phyloP scores from a whole-genome alignment of 129 eudicot species.

The Ambrosia artemisiifolia region DNA sequence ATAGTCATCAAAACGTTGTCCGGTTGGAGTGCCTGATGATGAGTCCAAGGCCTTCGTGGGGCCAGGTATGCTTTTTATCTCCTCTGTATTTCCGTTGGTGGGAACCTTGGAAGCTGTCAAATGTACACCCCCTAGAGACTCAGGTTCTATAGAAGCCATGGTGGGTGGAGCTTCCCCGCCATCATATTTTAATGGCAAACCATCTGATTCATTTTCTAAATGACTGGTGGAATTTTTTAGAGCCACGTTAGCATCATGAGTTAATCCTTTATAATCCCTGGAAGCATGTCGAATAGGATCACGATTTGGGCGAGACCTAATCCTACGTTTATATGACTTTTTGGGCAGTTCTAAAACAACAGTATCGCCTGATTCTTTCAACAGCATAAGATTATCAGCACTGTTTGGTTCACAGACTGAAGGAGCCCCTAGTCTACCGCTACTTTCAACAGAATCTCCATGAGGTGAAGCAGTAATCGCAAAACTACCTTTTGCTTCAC shows the following conservation, averaged over 20 bases:
- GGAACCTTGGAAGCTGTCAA: constrained; percentile 39
- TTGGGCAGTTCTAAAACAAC: constrained; percentile 55
- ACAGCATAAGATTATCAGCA: constrained; percentile 79
- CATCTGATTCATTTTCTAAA: constrained; percentile 45
- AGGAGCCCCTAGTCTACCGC: constrained; percentile 63
- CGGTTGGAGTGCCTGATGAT: constrained; percentile 54
- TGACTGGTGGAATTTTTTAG: constrained; percentile 36
- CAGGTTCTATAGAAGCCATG: constrained; percentile 31
- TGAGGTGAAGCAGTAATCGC: constrained; percentile 69
- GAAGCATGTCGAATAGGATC: constrained; percentile 58
- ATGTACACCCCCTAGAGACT: constrained; percentile 28
- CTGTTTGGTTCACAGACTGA: constrained; percentile 62
- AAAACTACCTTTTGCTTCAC: constrained; percentile 90
- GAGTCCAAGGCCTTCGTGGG: constrained; percentile 47
- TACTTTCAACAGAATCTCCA: constrained; percentile 92
- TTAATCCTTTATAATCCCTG: constrained; percentile 43
- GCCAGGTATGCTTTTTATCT: constrained; percentile 25
- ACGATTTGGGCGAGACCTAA: constrained; percentile 68
- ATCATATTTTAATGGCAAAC: constrained; percentile 39
- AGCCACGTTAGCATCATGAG: constrained; percentile 29
- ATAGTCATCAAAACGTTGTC: constrained; percentile 48
- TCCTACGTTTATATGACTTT: constrained; percentile 72
- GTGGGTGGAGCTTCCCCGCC: constrained; percentile 29
- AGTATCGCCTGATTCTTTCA: constrained; percentile 57
- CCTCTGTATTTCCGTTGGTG: constrained; percentile 40